phyloP scores from a whole-genome alignment of 805 yeast genomes.

The Debaryomyces prosopidis region DNA sequence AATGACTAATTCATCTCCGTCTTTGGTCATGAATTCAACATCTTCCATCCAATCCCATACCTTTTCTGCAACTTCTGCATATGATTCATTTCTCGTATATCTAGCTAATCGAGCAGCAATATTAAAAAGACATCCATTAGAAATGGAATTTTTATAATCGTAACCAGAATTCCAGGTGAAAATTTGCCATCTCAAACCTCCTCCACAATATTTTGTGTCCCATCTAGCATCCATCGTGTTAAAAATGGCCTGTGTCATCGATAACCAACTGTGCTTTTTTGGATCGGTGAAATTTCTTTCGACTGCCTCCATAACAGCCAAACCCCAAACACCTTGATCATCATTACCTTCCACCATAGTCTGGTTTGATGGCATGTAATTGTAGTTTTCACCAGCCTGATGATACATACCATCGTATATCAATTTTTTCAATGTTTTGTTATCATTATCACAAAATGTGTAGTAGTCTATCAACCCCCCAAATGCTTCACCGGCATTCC shows the following conservation, averaged over 20 bases:
- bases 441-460: constrained; percentile 36
- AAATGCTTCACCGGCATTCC: constrained; percentile 55
- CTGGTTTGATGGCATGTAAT: constrained; percentile 48
- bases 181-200: constrained; percentile 97
- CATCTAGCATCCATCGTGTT: constrained; percentile 89
- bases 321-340: constrained; percentile 56
- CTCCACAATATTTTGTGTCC: constrained; percentile 74
- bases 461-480: constrained; percentile 46
- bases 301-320: constrained; percentile 47
- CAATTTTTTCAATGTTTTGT: constrained; percentile 26
- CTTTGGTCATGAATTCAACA: constrained; percentile 24
- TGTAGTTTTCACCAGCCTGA: constrained; percentile 42
- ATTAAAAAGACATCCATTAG: constrained; percentile 90
- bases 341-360: constrained; percentile 51
- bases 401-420: constrained; percentile 42
- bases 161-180: constrained; percentile 93
- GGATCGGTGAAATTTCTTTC: constrained; percentile 45
- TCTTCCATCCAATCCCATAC: constrained; percentile 81
- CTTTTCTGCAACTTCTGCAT: constrained; percentile 70
- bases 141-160: constrained; percentile 85
- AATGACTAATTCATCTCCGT: constrained; percentile 33
- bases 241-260: constrained; percentile 84
- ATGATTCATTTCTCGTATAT: constrained; percentile 72
- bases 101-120: constrained; percentile 85
- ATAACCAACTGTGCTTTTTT: constrained; percentile 72